phyloP scores from a whole-genome alignment of 129 eudicot species.

The carrot (Daucus carota) region DNA sequence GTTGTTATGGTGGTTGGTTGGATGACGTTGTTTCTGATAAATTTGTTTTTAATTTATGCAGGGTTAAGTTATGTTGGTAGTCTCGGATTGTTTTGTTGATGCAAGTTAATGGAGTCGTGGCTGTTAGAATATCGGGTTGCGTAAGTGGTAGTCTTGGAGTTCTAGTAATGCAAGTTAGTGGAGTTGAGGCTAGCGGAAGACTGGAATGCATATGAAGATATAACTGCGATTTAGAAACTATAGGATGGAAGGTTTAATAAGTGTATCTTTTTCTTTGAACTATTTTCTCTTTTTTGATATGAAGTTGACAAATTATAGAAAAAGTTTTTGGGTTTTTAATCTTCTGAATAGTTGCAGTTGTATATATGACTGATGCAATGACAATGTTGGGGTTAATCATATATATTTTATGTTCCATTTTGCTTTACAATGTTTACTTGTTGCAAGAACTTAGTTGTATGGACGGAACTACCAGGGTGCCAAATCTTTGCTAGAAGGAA shows the following conservation, averaged over 20 bases:
- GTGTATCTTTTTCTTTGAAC: background rate
- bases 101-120: slow-evolving; percentile 9
- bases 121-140: background rate
- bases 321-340: background rate
- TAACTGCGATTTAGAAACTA: slow-evolving; percentile 6
- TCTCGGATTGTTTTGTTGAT: background rate
- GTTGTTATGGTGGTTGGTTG: background rate
- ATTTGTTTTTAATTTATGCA: background rate
- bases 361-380: background rate
- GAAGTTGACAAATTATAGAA: background rate
- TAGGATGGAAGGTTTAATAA: slow-evolving; percentile 11
- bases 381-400: background rate
- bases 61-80: slow-evolving; percentile 1
- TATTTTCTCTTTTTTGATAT: background rate
- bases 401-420: background rate
- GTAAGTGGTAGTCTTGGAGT: background rate
- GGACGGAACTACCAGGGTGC: background rate
- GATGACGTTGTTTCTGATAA: background rate
- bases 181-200: background rate
- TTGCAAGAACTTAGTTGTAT: background rate
- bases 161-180: background rate
- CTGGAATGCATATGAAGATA: slow-evolving; percentile 15
- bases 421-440: background rate
- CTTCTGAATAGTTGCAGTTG: background rate
- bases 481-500: background rate